A percentile compares a stretch with the other conserved stretches of the same genome.
These are phyloP conservation scores for Rhizoctonia solani DNA, from an alignment of 1,284 basidiomycete genomes.

Conservation along the genomic window DNA sequence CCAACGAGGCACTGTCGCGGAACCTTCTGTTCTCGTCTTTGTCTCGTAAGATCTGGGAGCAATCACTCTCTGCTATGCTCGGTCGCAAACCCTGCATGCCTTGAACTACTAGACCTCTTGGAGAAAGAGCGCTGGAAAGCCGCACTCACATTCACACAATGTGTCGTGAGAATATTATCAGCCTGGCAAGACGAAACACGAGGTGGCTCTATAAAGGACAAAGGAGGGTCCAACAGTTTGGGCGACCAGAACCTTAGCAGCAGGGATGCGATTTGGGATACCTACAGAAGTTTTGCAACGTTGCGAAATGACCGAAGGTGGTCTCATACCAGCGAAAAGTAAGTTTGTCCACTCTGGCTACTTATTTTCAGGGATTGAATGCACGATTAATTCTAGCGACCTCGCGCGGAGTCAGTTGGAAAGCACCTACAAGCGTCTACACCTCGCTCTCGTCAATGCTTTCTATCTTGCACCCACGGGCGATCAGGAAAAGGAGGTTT, in stretches of 20 bases:
- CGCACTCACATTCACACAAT: constrained; percentile 70
- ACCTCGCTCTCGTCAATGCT: constrained; percentile 49
- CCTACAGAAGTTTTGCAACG: constrained; percentile 36
- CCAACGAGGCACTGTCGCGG: constrained; percentile 63
- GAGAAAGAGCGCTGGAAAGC: constrained; percentile 66
- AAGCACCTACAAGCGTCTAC: not conserved
- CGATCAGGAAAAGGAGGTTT: constrained; percentile 49
- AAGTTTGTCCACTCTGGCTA: not conserved
- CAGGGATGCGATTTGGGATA: constrained; percentile 55
- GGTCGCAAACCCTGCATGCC: constrained; percentile 69
- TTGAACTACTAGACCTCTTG: constrained; percentile 63
- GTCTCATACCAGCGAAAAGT: constrained; percentile 30
- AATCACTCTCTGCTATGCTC: constrained; percentile 77
- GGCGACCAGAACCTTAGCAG: constrained; percentile 62
- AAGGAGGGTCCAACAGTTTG: constrained; percentile 57
- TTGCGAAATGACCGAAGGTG: constrained; percentile 34
- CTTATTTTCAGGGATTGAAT: not conserved
- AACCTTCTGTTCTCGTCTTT: constrained; percentile 79
- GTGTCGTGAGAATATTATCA: constrained; percentile 66
- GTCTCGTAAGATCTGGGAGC: constrained; percentile 59
- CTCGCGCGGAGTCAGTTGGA: constrained; percentile 2
- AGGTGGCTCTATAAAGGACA: constrained; percentile 43
- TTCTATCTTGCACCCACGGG: constrained; percentile 59
- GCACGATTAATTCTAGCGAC: not conserved
- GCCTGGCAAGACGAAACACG: constrained; percentile 52